Evolutionary conservation across 169 alveolate genomes (phyloP), one percentile per base, ranked within the genome.

Genomic region (Cryptosporidium sp.): DNA sequence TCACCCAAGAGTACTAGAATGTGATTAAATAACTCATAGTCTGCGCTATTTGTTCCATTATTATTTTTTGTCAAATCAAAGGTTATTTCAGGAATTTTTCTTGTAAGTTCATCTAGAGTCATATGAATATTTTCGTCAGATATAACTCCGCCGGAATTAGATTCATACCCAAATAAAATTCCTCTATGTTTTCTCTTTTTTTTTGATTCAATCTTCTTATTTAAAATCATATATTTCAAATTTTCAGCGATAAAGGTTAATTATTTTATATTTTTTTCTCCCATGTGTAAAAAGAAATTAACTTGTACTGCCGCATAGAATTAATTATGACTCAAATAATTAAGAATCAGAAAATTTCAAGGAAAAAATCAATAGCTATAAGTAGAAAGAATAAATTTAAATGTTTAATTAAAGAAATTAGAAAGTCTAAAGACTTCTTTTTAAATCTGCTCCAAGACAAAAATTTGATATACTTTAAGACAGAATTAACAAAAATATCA

Each of bases 401-500:
- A 16, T 10, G 42, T 21, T 29, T 70, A 45, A 6, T 45, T 23
- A 26, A 39, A 39, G 8, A 70, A 18, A 70, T 44, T 44, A 21
- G 16, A 44, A 31, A 65, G 7, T 65, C 72, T 33, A 18, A 65
- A 65, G 72, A 65, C 16, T 65, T 65, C 26, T 65, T 65, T 29
- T 29, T n/a, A 4, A 65, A 37, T 18, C 9, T 65, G 23, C 5
- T 65, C 10, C 26, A 5, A 1, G 48, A 9, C 23, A 31, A 14
- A 4, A 29, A 35, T 33, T 26, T 29, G 18, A 65, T 16, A 3
- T 33, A 14, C 26, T 56, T 56, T 26, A 65, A 65, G 23, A 65
- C 44, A 16, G 72, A 69, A 42, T 23, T 73, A 56, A 10, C 21
- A 33, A 29, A 53, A 33, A 73, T 73, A 52, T 73, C 86, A 4